Base-by-base conservation (phyloP, 2,329 filamentous ascomycete species). In the Colletotrichum filicis region DNA sequence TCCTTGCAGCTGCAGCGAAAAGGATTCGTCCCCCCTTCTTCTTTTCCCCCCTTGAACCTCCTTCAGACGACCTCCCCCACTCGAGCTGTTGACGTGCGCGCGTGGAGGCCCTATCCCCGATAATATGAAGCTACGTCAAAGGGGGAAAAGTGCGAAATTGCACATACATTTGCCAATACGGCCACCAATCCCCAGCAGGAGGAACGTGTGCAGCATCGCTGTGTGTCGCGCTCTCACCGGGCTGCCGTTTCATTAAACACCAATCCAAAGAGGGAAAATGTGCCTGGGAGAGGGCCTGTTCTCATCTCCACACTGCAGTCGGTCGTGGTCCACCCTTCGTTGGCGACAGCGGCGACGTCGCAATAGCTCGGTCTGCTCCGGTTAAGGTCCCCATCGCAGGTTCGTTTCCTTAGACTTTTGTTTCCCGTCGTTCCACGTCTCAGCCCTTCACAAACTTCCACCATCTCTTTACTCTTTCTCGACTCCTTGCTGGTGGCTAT, bases 321-420 rank as follows among this genome's bases (percentile, higher is more conserved):
- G 66, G 60, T 70, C 56, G 60, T 60, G 66, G 53, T 65, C 70
- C 70, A 73, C 70, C 61, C 55, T 57, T 61, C 60, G 30, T 11
- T 60, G 56, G 46, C 60, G 66, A 65, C 60, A 53, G 60, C 66
- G 59, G 28, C 70, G 66, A 73, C 66, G 70, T 70, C 60, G 70
- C 60, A 70, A 73, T 73, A 61, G 70, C 60, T 70, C 66, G 70
- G 70, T 49, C 70, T 73, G 67, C 66, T 69, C 70, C 70, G 70
- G 61, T 56, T 32, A 11, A 70, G 8, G 46, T 61, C 56, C 22
- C 60, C 70, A 22, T 70, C 60, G 46, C 66, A 49, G 66, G 46
- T 67, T 35, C 49, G 55, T 56, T 32, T 37, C 66, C 26, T 30
- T 65, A 30, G 46, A 65, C 66, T 73, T 70, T 73, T 70, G 66